Percentiles rank a stretch among this genome's conserved stretches.
Conservation (phyloP, 192 early-diverging fungal genomes). For the Lobosporangium transversale region DNA sequence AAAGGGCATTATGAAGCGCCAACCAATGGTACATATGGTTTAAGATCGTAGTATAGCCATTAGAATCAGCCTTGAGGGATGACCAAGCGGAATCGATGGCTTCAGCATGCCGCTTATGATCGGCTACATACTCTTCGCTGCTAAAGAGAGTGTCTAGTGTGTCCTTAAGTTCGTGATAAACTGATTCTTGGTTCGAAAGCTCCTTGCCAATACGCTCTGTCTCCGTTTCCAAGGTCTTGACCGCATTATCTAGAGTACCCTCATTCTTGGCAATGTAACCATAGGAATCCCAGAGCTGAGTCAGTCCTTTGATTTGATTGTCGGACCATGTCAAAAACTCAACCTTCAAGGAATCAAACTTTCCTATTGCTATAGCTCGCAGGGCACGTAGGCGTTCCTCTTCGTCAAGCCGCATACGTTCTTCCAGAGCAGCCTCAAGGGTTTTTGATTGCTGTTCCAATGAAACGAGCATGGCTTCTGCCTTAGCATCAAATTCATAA, state of each 20-base stretch:
- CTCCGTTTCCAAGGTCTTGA: constrained; percentile 7
- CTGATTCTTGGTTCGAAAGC: constrained; percentile 5
- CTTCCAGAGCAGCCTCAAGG: constrained; percentile 17
- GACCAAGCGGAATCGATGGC: constrained; percentile 33
- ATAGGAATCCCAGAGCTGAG: constrained; percentile 21
- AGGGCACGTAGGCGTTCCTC: constrained; percentile 23
- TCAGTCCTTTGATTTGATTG: constrained; percentile 7
- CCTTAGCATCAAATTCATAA: constrained; percentile 21
- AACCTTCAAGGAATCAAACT: constrained; percentile 25
- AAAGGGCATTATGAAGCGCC: constrained; percentile 2
- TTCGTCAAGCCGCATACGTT: constrained; percentile 26
- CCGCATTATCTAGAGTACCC: neutral
- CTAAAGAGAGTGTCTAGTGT: constrained; percentile 5
- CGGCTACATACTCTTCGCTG: constrained; percentile 4
- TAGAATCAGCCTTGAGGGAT: constrained; percentile 9
- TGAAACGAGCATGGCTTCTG: constrained; percentile 5
- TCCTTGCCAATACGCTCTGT: constrained; percentile 11
- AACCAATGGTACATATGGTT: constrained; percentile 46
- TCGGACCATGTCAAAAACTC: constrained; percentile 40
- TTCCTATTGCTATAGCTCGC: constrained; percentile 17
- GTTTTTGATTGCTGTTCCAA: constrained; percentile 13
- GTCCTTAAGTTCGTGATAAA: constrained; percentile 21
- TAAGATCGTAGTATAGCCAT: constrained; percentile 18
- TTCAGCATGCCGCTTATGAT: constrained; percentile 7
- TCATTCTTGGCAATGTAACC: constrained; percentile 22